These are phyloP conservation scores for Vaccinium darrowii DNA, from an alignment of 148 eudicot species.

Conservation along the genomic window DNA sequence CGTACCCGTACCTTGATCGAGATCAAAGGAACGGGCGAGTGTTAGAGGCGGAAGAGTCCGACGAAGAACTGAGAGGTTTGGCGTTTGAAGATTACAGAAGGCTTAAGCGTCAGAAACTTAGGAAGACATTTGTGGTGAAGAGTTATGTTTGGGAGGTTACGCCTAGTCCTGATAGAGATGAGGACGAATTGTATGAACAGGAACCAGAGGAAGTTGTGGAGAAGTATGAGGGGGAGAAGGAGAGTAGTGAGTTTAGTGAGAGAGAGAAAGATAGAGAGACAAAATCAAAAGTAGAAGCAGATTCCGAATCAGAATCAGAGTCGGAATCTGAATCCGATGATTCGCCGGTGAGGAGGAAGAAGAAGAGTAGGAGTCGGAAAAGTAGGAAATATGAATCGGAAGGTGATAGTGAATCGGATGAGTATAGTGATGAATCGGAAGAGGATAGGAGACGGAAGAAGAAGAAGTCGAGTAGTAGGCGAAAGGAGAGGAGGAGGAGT, in stretches of 20 bases:
- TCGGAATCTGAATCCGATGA: constrained; percentile 40
- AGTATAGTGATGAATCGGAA: constrained; percentile 42
- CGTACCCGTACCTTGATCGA: constrained; percentile 39
- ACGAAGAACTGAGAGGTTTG: constrained; percentile 75
- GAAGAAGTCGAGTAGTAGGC: constrained; percentile 33
- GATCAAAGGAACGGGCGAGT: constrained; percentile 40
- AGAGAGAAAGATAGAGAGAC: neutral
- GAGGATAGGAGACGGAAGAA: constrained; percentile 40
- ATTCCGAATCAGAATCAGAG: constrained; percentile 20
- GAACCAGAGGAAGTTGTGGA: constrained; percentile 27
- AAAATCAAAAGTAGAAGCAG: neutral
- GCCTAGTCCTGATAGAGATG: constrained; percentile 79
- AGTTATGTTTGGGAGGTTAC: constrained; percentile 65
- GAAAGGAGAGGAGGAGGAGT: constrained; percentile 34
- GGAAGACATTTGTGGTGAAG: constrained; percentile 40
- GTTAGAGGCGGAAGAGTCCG: constrained; percentile 56
- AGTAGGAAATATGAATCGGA: constrained; percentile 37
- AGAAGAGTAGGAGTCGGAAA: constrained; percentile 33
- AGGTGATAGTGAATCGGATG: constrained; percentile 39
- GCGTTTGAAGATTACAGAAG: constrained; percentile 66
- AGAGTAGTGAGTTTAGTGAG: constrained; percentile 12
- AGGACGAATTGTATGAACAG: constrained; percentile 36
- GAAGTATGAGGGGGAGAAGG: constrained; percentile 29
- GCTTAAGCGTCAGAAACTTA: constrained; percentile 72
- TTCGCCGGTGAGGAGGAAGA: constrained; percentile 39